Evolutionary conservation across 305 asterid species (phyloP), one percentile per base, ranked within the genome.

Genomic region (Caryopteris hybrid): DNA sequence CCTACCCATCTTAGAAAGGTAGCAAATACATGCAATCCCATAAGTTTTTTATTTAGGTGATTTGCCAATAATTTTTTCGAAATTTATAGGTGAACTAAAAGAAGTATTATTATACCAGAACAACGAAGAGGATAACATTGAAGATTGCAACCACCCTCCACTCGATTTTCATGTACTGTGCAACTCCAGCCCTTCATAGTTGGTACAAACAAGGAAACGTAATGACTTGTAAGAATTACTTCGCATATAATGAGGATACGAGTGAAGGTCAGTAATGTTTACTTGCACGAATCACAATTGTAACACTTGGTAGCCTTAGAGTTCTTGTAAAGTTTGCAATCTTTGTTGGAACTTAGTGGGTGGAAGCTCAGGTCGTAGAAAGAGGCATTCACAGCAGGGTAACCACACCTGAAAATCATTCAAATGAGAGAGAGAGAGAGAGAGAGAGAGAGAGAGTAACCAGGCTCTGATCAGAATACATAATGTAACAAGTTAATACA

Each of bases 101-200:
- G 29, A 51, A 60, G 21, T 55, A 27, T 17, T 31, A 8, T 9
- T 69, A 54, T 88, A 93, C 99, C 95, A 93, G 74, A 76, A 90
- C 79, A 18, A 85, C 76, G 13, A 93, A 91, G 65, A 90, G 96
- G 66, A 91, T 73, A 11, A 82, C 82, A 17, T 93, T 93, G 77
- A 90, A 90, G 74, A 93, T 88, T 2, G 97, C 99, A 61, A 93
- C 96, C 10, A 90, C 95, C 79, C 95, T 82, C 96, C 97, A 90
- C 76, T 93, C 99, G 13, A 77, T 87, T 86, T 93, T 93, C 97
- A 90, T 90, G 87, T 90, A 93, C 61, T 90, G 87, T 12, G 99
- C 99, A 61, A 88, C 99, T 76, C 99, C 99, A 58, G 96, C 97
- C 84, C 99, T 93, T 79, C 11, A 66, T 62, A 23, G 39, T 80